A percentile compares a stretch with the other conserved stretches of the same genome.
Evolutionary conservation across 495 filamentous ascomycete genomes (phyloP).

Genomic region (Neurospora africana): DNA sequence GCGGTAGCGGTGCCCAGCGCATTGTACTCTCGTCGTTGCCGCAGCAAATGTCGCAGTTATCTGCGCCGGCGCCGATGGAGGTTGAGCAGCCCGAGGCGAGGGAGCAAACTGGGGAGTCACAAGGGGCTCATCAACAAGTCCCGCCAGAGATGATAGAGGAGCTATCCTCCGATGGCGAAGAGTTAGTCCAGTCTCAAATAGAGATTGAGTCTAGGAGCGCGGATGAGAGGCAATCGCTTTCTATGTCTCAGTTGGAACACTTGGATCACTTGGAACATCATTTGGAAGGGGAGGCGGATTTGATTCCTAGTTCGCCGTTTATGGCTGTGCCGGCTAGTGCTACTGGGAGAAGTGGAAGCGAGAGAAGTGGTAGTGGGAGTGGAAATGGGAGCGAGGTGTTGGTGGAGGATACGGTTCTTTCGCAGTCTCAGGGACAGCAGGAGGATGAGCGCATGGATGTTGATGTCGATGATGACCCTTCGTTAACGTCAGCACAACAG

Average conservation of each 20-base stretch:
- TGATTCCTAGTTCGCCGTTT: neutral
- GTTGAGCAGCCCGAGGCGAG: neutral
- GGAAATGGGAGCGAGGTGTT: neutral
- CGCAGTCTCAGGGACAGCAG: neutral
- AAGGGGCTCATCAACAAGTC: neutral
- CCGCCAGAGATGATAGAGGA: neutral
- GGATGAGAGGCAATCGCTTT: neutral
- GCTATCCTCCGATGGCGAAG: neutral
- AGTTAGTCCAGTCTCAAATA: neutral
- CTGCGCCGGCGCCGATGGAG: neutral
- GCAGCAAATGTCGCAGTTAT: neutral
- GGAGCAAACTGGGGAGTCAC: neutral
- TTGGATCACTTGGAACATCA: neutral
- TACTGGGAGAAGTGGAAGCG: neutral
- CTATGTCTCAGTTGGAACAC: neutral
- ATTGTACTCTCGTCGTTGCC: neutral
- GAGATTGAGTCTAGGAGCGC: neutral
- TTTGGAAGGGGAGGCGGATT: neutral
- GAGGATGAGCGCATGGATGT: constrained; percentile 1
- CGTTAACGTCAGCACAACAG: neutral
- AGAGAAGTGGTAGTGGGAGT: neutral
- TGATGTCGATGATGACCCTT: neutral
- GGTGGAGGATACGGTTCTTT: neutral
- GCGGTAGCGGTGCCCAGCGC: neutral
- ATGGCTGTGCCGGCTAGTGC: neutral